A percentile compares a stretch with the other conserved stretches of the same genome.
Evolutionary conservation across 1,284 basidiomycete genomes (phyloP).

Genomic region (Erythrobasidium hasegawianum): DNA sequence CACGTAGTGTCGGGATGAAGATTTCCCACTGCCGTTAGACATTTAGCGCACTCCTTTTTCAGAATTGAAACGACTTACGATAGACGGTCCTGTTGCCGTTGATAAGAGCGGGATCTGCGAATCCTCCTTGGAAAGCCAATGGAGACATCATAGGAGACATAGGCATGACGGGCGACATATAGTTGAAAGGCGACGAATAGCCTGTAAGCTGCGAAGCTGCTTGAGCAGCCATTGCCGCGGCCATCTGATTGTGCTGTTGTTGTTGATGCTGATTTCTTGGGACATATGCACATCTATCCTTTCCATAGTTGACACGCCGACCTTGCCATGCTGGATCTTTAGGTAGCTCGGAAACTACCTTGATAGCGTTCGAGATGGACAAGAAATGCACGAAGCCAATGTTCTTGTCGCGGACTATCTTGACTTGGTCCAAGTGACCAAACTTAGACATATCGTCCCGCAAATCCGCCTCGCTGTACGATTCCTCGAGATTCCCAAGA

Average conservation of each 20-base stretch:
- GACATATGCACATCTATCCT: slow-evolving; percentile 68
- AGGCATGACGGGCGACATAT: slow-evolving; percentile 40
- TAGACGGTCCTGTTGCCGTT: slow-evolving; percentile 81
- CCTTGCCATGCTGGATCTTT: slow-evolving; percentile 86
- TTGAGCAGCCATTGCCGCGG: slow-evolving; percentile 47
- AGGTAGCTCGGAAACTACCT: slow-evolving; percentile 85
- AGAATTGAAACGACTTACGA: slow-evolving; percentile 38
- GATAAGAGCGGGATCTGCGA: slow-evolving; percentile 46
- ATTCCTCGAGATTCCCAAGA: slow-evolving; percentile 81
- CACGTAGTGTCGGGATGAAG: slow-evolving; percentile 87
- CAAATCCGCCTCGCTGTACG: slow-evolving; percentile 79
- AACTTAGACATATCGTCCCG: slow-evolving; percentile 81
- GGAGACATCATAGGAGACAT: slow-evolving; percentile 55
- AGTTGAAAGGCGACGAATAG: slow-evolving; percentile 15
- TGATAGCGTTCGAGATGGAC: slow-evolving; percentile 84
- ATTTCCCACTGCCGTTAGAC: slow-evolving; percentile 57
- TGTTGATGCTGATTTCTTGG: slow-evolving; percentile 73
- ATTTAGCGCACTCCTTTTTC: background rate
- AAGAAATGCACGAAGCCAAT: slow-evolving; percentile 96
- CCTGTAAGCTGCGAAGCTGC: slow-evolving; percentile 34
- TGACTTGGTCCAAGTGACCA: slow-evolving; percentile 95
- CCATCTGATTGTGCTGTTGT: slow-evolving; percentile 48
- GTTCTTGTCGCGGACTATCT: slow-evolving; percentile 95
- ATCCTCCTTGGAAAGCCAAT: slow-evolving; percentile 39
- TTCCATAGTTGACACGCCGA: slow-evolving; percentile 90